phyloP scores from a whole-genome alignment of 75 land plant species.

The Isoetes taiwanensis region DNA sequence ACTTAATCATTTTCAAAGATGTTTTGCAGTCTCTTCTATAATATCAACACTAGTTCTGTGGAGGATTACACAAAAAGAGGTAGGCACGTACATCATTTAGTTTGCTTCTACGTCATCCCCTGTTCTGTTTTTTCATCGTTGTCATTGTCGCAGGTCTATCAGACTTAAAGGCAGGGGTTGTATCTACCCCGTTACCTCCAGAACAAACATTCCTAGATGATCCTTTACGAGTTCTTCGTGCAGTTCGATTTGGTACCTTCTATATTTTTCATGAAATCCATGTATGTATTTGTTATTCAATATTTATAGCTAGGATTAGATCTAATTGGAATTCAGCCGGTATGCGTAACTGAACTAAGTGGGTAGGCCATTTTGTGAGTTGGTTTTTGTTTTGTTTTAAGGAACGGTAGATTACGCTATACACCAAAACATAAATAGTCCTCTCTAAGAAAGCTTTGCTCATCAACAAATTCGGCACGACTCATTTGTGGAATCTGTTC shows the following conservation, averaged over 20 bases:
- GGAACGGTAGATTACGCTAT: too few relatives aligned
- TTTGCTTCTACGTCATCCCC: background rate
- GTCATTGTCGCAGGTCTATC: constrained; percentile 35
- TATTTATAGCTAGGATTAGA: too few relatives aligned
- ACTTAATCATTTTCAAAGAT: too few relatives aligned
- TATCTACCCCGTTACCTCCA: constrained; percentile 88
- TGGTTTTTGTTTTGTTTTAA: too few relatives aligned
- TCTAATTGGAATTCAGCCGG: too few relatives aligned
- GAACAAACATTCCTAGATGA: constrained; percentile 90
- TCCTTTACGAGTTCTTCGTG: constrained; percentile 87
- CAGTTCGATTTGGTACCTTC: constrained; percentile 80
- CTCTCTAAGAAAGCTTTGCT: too few relatives aligned
- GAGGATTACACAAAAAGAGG: constrained; percentile 94
- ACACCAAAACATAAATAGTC: too few relatives aligned
- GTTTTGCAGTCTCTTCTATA: constrained; percentile 80
- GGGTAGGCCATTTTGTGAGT: too few relatives aligned
- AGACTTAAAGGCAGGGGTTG: constrained; percentile 57
- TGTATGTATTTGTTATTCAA: background rate
- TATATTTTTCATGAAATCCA: too few relatives aligned
- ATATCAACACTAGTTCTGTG: constrained; percentile 61
- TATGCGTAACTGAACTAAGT: too few relatives aligned
- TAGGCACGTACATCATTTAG: constrained; percentile 8
- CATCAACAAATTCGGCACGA: too few relatives aligned
- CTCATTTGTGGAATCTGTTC: too few relatives aligned
- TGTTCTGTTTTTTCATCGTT: background rate